These are phyloP conservation scores for Thalassia testudinum DNA, from an alignment of 116 monocot species.

Conservation along the genomic window DNA sequence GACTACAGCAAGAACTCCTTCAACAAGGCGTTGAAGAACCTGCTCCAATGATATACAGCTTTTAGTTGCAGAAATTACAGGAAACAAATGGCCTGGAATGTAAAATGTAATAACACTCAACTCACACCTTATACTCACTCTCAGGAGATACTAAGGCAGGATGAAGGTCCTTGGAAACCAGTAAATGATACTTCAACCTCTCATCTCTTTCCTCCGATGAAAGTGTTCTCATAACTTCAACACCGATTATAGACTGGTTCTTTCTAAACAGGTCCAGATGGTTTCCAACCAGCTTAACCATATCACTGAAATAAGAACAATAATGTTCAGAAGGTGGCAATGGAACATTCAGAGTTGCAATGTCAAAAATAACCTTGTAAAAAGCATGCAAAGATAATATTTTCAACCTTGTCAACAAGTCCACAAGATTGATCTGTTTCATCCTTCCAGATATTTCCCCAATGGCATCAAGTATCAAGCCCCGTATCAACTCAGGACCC, in stretches of 20 bases:
- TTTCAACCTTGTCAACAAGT: constrained; percentile 82
- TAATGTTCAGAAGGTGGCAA: background rate
- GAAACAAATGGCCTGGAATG: background rate
- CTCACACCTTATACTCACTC: constrained; percentile 72
- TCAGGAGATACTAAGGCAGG: constrained; percentile 83
- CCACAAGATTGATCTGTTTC: constrained; percentile 80
- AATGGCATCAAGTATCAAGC: constrained; percentile 67
- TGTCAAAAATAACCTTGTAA: constrained; percentile 1
- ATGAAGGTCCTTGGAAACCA: constrained; percentile 66
- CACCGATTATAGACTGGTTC: constrained; percentile 70
- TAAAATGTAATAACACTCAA: constrained; percentile 2
- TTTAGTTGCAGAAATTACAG: background rate
- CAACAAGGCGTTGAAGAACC: constrained; percentile 81
- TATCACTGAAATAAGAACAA: constrained; percentile 44
- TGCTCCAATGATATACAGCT: constrained; percentile 6
- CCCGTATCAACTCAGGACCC: constrained; percentile 62
- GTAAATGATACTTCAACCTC: constrained; percentile 58
- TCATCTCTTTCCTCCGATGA: constrained; percentile 91
- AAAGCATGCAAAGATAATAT: constrained; percentile 39
- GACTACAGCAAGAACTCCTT: constrained; percentile 58
- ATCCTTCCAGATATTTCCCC: constrained; percentile 78
- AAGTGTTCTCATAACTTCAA: constrained; percentile 65
- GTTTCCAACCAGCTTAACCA: constrained; percentile 70
- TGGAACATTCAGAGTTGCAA: background rate
- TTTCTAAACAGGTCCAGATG: constrained; percentile 78